Percentiles rank a stretch among this genome's conserved stretches.
These are phyloP conservation scores for Phytophthora pistaciae DNA, from an alignment of 352 stramenopile species.

Conservation along the genomic window DNA sequence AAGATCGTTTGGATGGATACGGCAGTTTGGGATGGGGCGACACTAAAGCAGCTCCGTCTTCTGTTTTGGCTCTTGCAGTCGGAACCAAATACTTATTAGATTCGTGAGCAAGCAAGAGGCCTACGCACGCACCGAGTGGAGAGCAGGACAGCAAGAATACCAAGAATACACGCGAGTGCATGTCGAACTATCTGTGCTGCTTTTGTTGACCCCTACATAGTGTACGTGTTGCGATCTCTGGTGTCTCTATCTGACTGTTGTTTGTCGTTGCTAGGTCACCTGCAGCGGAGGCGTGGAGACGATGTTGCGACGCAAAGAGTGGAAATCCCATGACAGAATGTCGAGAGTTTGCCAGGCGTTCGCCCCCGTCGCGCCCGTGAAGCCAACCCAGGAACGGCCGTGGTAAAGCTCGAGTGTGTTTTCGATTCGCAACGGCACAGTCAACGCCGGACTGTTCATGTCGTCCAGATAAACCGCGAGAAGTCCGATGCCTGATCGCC, in stretches of 20 bases:
- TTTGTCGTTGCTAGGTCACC: conserved; percentile 10
- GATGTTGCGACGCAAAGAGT: conserved; percentile 55
- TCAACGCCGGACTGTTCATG: conserved; percentile 79
- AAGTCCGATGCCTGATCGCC: conserved; percentile 70
- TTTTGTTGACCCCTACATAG: conserved; percentile 22
- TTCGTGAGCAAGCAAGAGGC: conserved; percentile 55
- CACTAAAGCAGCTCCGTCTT: conserved; percentile 39
- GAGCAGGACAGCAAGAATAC: conserved; percentile 46
- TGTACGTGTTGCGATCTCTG: conserved; percentile 9
- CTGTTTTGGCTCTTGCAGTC: conserved; percentile 54
- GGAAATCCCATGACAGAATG: conserved; percentile 87
- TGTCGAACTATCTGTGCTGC: conserved; percentile 33
- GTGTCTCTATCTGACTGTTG: conserved; percentile 1
- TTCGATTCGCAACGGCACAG: conserved; percentile 89
- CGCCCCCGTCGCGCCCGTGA: conserved; percentile 89
- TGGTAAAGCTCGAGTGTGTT: conserved; percentile 83
- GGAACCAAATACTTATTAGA: conserved; percentile 65
- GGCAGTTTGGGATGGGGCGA: conserved; percentile 40
- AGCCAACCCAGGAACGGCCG: conserved; percentile 91
- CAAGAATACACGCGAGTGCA: conserved; percentile 52
- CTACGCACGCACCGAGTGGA: conserved; percentile 47
- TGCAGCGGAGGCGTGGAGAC: conserved; percentile 22
- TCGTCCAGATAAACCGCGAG: conserved; percentile 92
- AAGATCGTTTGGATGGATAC: conserved; percentile 39
- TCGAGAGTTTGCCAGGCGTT: conserved; percentile 91